Conservation (phyloP, 495 filamentous ascomycete genomes). For the Podospora appendiculata region DNA sequence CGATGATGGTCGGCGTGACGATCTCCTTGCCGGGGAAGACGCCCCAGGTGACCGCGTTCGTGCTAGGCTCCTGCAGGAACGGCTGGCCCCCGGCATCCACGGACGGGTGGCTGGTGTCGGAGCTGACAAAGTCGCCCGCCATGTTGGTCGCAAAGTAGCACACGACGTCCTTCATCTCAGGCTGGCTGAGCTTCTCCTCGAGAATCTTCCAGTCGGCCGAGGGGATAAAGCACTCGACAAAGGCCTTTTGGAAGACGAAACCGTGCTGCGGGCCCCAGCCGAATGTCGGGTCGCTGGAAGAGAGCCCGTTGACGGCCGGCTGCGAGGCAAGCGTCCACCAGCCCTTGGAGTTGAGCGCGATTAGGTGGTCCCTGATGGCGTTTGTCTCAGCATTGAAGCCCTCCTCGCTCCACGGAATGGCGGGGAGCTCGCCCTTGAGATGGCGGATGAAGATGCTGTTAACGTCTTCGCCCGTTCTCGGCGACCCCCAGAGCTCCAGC, state of each 20-base stretch:
- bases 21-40: conserved; percentile 96
- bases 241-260: conserved; percentile 97
- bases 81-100: conserved; percentile 3
- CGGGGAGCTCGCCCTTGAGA: conserved; percentile 62
- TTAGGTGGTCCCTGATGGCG: conserved; percentile 64
- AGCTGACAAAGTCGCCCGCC: conserved; percentile 62
- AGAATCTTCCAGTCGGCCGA: conserved; percentile 59
- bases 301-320: conserved; percentile 81
- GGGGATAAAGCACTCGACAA: conserved; percentile 91
- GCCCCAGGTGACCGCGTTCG: conserved; percentile 96
- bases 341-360: conserved; percentile 69
- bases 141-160: conserved; percentile 81
- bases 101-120: conserved; percentile 30
- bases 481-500: conserved; percentile 74
- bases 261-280: conserved; percentile 92
- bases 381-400: conserved; percentile 78
- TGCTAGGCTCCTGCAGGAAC: conserved; percentile 42
- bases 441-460: conserved; percentile 71
- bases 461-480: conserved; percentile 60
- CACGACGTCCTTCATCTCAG: conserved; percentile 53
- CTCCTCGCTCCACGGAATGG: conserved; percentile 91
- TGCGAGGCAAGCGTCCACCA: conserved; percentile 99
- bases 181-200: conserved; percentile 47
- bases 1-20: conserved; percentile 93
- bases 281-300: conserved; percentile 68